phyloP scores from a whole-genome alignment of 139 green algal species.

The Yamagishiella unicocca region DNA sequence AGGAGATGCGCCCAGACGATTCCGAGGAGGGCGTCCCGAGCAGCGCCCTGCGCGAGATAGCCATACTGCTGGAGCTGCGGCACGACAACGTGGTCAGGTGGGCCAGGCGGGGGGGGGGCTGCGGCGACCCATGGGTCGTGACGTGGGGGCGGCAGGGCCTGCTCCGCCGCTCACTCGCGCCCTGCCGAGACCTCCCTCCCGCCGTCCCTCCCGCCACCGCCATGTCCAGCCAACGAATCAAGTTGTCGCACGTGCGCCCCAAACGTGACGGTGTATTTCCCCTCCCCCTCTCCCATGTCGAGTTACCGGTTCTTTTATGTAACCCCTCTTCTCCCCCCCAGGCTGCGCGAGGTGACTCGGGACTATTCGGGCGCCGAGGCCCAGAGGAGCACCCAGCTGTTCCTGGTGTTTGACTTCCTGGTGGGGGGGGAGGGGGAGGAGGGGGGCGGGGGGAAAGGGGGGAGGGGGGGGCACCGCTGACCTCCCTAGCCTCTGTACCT shows the following conservation, averaged over 20 bases:
- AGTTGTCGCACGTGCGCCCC: too few relatives aligned
- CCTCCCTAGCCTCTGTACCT: neutral
- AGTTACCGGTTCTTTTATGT: too few relatives aligned
- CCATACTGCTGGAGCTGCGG: slow-evolving; percentile 87
- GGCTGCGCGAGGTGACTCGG: slow-evolving; percentile 87
- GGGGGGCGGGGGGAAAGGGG: neutral
- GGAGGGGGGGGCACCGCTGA: neutral
- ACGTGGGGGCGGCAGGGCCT: too few relatives aligned
- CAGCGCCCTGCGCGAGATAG: slow-evolving; percentile 89
- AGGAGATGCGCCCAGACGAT: slow-evolving; percentile 44
- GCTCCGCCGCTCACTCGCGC: too few relatives aligned
- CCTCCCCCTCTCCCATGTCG: neutral
- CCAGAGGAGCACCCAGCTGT: slow-evolving; percentile 52
- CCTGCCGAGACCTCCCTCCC: too few relatives aligned
- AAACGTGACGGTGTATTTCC: too few relatives aligned
- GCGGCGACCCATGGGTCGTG: neutral
- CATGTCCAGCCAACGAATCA: too few relatives aligned
- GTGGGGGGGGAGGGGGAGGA: neutral
- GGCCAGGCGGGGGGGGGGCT: neutral
- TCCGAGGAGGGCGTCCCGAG: slow-evolving; percentile 85
- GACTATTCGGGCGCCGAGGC: slow-evolving; percentile 51
- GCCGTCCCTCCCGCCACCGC: neutral
- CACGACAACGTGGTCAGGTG: slow-evolving; percentile 70
- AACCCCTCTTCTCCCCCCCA: too few relatives aligned
- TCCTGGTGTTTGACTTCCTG: slow-evolving; percentile 71